A percentile compares a stretch with the other conserved stretches of the same genome.
Conservation (phyloP, 768 basidiomycete species). For the Boletus rufocinnamomeus region DNA sequence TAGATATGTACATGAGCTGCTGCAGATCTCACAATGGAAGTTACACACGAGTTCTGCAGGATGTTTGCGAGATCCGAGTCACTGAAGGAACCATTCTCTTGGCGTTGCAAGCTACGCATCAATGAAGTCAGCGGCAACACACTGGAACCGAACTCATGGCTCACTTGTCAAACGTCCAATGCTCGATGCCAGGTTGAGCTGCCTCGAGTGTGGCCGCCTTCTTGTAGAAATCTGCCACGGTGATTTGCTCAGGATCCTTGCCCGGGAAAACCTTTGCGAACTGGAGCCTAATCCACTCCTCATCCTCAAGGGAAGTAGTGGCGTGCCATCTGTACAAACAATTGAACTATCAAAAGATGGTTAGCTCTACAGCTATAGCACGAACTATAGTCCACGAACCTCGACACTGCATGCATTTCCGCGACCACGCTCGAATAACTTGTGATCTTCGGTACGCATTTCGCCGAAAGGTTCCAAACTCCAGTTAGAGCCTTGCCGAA, state of each 20-base stretch:
- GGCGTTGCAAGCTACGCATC: slow-evolving; percentile 54
- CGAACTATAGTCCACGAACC: slow-evolving; percentile 38
- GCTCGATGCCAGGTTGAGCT: slow-evolving; percentile 46
- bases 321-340: slow-evolving; percentile 86
- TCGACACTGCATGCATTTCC: slow-evolving; percentile 85
- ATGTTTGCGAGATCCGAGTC: slow-evolving; percentile 70
- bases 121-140: slow-evolving; percentile 5
- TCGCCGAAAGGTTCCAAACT: slow-evolving; percentile 75
- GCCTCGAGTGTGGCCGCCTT: slow-evolving; percentile 42
- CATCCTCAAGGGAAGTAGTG: slow-evolving; percentile 71
- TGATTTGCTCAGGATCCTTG: slow-evolving; percentile 50
- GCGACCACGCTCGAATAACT: slow-evolving; percentile 73
- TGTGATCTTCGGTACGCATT: slow-evolving; percentile 62
- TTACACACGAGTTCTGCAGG: slow-evolving; percentile 65
- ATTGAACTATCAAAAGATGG: slow-evolving; percentile 59
- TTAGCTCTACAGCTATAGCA: background rate
- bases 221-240: slow-evolving; percentile 51
- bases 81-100: slow-evolving; percentile 58
- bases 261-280: slow-evolving; percentile 56
- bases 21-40: background rate
- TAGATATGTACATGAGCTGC: slow-evolving; percentile 27
- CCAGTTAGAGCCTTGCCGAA: slow-evolving; percentile 75
- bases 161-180: slow-evolving; percentile 72
- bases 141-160: slow-evolving; percentile 13
- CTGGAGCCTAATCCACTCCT: slow-evolving; percentile 60